phyloP scores from a whole-genome alignment of 75 land plant species.

The Pinus tabuliformis region DNA sequence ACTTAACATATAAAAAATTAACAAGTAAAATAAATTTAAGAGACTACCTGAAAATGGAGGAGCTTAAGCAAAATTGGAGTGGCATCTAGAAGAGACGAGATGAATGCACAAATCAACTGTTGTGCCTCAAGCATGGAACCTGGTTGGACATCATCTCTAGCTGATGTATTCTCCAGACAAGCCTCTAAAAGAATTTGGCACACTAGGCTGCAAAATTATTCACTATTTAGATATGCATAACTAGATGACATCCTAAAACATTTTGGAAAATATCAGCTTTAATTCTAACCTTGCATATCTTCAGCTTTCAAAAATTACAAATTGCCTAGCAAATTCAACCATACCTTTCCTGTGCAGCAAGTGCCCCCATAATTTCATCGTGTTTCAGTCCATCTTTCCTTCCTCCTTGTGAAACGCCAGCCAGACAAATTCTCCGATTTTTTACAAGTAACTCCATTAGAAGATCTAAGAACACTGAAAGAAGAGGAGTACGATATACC shows the following conservation, averaged over 20 bases:
- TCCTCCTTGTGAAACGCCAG: constrained; percentile 13
- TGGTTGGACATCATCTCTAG: constrained; percentile 20
- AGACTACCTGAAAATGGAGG: constrained; percentile 40
- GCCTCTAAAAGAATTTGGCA: constrained; percentile 49
- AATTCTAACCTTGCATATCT: background rate
- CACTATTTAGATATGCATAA: background rate
- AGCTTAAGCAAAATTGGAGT: constrained; percentile 38
- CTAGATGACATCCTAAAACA: background rate
- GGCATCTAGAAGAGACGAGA: constrained; percentile 37
- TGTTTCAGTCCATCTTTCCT: constrained; percentile 7
- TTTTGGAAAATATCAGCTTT: background rate
- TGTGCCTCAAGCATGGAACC: constrained; percentile 28
- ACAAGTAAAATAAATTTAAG: background rate
- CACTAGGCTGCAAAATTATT: constrained; percentile 26
- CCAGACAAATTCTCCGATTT: constrained; percentile 27
- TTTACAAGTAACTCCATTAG: constrained; percentile 32
- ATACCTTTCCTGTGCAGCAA: constrained; percentile 43
- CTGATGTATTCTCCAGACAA: constrained; percentile 18
- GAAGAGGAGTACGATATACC: constrained; percentile 35
- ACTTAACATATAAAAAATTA: background rate
- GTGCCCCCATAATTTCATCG: constrained; percentile 44
- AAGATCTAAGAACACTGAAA: constrained; percentile 27
- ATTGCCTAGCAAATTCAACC: background rate
- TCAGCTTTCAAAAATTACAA: constrained; percentile 1
- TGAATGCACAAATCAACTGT: constrained; percentile 31